Base-by-base conservation (phyloP, 768 basidiomycete species). In the Naganishia randhawae region DNA sequence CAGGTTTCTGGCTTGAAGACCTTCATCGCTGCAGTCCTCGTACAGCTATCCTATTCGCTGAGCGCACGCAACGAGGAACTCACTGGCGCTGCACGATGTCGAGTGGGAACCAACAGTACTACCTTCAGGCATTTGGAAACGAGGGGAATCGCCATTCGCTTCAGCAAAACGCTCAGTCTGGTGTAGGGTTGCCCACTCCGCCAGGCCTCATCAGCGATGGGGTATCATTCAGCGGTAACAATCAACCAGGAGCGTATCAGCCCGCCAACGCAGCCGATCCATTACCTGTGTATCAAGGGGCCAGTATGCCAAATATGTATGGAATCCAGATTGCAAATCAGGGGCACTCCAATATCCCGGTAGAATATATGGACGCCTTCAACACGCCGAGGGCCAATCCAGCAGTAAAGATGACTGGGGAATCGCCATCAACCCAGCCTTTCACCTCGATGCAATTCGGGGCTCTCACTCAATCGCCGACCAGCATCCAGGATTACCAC, bases 61-160 rank as follows among this genome's bases (percentile, higher is more conserved):
- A 25, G 51, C 51, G 2, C 50, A 25, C 16, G 19, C 25, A 17
- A 8, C 8, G 27, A 51, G 6, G 8, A 16, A 55, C 33, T 4
- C 33, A 37, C n/a, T 17, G 33, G 7, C 54, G 54, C 33, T 55
- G 54, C 33, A 32, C 33, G 10, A 61, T 61, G 57, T 39, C 57
- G 39, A 37, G 39, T 25, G 57, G 57, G 9, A 39, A 39, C 17
- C 57, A 37, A 61, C 39, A 35, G 19, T 61, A 61, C 57, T 61
- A 61, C 25, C 29, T 41, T 35, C 37, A 35, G 37, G 27, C 57
- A 13, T 61, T 39, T 25, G n/a, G 35, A n/a, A n/a, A 39, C 7
- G 57, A 61, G 39, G 37, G 37, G 16, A 61, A 61, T 41, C 57
- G 57, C 41, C 57, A 61, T 2, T 42, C 57, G 37, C 17, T 42